These are phyloP conservation scores for Apophysomyces sp. DNA, from an alignment of 371 early-diverging fungal genomes.

Conservation along the genomic window DNA sequence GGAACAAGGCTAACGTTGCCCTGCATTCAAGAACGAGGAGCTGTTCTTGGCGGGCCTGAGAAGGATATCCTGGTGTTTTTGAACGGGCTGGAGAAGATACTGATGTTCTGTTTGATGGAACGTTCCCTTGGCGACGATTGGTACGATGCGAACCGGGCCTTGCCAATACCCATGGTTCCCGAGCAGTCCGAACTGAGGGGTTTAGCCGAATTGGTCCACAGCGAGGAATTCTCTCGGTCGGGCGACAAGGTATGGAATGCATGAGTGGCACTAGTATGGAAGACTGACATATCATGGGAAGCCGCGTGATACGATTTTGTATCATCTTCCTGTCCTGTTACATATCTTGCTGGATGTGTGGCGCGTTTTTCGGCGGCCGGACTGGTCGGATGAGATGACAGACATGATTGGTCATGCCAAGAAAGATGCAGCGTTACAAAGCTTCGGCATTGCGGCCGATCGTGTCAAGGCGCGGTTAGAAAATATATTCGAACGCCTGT, in stretches of 20 bases:
- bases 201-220: constrained; percentile 31
- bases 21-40: constrained; percentile 15
- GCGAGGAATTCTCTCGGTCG: constrained; percentile 13
- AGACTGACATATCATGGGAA: constrained; percentile 8
- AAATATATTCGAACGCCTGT: constrained; percentile 56
- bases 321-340: constrained; percentile 52
- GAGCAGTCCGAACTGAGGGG: constrained; percentile 30
- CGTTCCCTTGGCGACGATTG: constrained; percentile 35
- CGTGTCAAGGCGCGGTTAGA: constrained; percentile 53
- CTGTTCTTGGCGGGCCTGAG: constrained; percentile 33
- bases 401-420: constrained; percentile 34
- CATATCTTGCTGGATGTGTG: constrained; percentile 55
- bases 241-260: constrained; percentile 21
- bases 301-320: constrained; percentile 51
- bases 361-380: constrained; percentile 46
- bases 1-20: constrained; percentile 2
- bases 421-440: constrained; percentile 40
- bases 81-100: constrained; percentile 62
- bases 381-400: constrained; percentile 17
- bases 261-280: neutral
- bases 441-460: constrained; percentile 46
- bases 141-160: constrained; percentile 10
- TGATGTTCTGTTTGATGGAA: constrained; percentile 64
- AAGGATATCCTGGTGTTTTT: constrained; percentile 60
- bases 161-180: constrained; percentile 17